Conservation (phyloP, 495 filamentous ascomycete genomes). For the Hypoxylon cercidicola region DNA sequence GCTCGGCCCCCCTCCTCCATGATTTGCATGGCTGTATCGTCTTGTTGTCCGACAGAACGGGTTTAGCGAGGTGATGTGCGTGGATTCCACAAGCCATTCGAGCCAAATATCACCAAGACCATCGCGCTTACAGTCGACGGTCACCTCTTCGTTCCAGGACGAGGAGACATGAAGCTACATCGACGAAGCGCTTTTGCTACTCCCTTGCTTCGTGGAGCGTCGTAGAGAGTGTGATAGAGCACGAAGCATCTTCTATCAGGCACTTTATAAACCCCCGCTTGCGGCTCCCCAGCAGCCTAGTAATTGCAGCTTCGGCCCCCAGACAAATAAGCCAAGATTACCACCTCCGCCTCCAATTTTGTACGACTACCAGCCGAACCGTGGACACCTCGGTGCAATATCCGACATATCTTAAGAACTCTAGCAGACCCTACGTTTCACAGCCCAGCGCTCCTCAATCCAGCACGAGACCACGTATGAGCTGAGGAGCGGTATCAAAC, state of each 20-base stretch:
- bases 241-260: neutral
- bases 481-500: neutral
- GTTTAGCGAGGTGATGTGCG: slow-evolving; percentile 38
- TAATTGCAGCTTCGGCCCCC: slow-evolving; percentile 13
- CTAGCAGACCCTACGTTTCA: neutral
- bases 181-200: slow-evolving; percentile 27
- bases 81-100: slow-evolving; percentile 28
- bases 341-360: slow-evolving; percentile 11
- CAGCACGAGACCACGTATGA: neutral
- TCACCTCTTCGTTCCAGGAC: slow-evolving; percentile 11
- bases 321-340: slow-evolving; percentile 24
- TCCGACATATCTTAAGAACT: slow-evolving; percentile 7
- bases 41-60: slow-evolving; percentile 18
- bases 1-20: slow-evolving; percentile 26
- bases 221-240: neutral
- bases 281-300: slow-evolving; percentile 16
- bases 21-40: slow-evolving; percentile 30
- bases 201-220: slow-evolving; percentile 33
- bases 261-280: slow-evolving; percentile 30
- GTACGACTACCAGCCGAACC: slow-evolving; percentile 6
- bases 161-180: slow-evolving; percentile 20
- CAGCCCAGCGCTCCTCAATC: slow-evolving; percentile 6
- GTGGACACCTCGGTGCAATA: neutral
- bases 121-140: slow-evolving; percentile 32
- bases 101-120: slow-evolving; percentile 36